Evolutionary conservation across 2,329 filamentous ascomycete genomes (phyloP), one percentile per base, ranked within the genome.

Genomic region (Sporothrix mexicana): DNA sequence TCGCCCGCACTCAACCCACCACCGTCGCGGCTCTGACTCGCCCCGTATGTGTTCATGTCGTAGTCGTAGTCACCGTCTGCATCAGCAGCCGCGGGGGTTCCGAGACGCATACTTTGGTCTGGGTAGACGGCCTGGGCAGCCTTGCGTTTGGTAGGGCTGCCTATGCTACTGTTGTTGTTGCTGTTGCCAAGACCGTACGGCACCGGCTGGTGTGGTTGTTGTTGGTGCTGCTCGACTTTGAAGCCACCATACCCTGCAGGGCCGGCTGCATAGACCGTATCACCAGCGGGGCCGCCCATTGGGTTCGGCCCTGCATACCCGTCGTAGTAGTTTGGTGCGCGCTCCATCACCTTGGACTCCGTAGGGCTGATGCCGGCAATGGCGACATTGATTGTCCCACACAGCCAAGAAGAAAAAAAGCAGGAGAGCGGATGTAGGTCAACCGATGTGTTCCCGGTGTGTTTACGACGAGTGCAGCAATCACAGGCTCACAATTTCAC

Each of bases 1-100:
- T 75, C 73, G 41, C 72, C 70, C 10, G 72, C 66, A 23, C 30
- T 70, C n/a, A 71, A 43, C 25, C 69, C 69, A 23, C 72, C 71
- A 1, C 64, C 72, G 62, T 73, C 49, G 23, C 61, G 73, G 47
- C 67, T 61, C 20, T 55, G 68, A 43, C 41, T 72, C 6, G 53
- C 62, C 5, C 53, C 47, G 45, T 73, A 75, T 15, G 12, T 15
- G 9, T 30, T n/a, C 10, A 71, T 45, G 47, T 72, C 74, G 55
- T 74, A 76, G 3, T 75, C 76, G 41, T 76, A 76, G 12, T 74
- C 72, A 2, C 71, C 73, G 5, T 74, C 74, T 2, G 69, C 70
- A 1, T 74, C 74, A 0, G 71, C 71, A 8, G 47, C 61, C 2
- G 45, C 47, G 9, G 73, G 72, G 13, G 72, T 70, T 8, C 69